Conservation (phyloP, 2,329 filamentous ascomycete species). For the Colletotrichum destructivum region DNA sequence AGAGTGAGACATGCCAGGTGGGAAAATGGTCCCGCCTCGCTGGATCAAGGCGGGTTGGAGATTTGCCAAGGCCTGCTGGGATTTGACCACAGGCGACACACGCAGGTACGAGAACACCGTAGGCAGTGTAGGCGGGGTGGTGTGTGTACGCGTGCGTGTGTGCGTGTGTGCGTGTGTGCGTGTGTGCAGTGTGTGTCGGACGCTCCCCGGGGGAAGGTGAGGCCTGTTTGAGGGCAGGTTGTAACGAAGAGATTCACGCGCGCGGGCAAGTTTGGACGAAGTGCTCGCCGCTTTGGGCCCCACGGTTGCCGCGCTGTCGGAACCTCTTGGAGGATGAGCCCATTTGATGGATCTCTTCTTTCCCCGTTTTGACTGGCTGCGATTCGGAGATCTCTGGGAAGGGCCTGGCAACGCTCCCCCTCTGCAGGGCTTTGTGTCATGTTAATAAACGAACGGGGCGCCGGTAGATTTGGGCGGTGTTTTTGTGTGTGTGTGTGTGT, state of each 20-base stretch:
- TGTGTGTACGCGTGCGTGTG: too few species aligned
- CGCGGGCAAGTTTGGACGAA: slow-evolving; percentile 40
- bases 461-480: slow-evolving; percentile 36
- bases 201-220: slow-evolving; percentile 2
- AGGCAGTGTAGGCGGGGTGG: neutral
- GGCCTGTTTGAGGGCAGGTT: slow-evolving; percentile 16
- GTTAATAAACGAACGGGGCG: slow-evolving; percentile 30
- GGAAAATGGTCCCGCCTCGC: slow-evolving; percentile 35
- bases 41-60: slow-evolving; percentile 34
- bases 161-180: too few species aligned
- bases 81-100: slow-evolving; percentile 7
- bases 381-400: slow-evolving; percentile 34
- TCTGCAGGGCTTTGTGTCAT: slow-evolving; percentile 30
- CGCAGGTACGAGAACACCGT: slow-evolving; percentile 13
- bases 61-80: slow-evolving; percentile 20
- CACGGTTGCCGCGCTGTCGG: slow-evolving; percentile 42
- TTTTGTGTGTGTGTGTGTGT: too few species aligned
- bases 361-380: slow-evolving; percentile 22
- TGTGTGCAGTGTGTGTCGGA: neutral
- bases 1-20: slow-evolving; percentile 38
- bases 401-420: slow-evolving; percentile 9
- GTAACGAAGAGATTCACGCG: slow-evolving; percentile 22
- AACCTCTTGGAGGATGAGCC: slow-evolving; percentile 10
- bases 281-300: slow-evolving; percentile 21
- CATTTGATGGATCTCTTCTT: too few species aligned